Percentiles rank a stretch among this genome's conserved stretches.
phyloP scores from a whole-genome alignment of 23 red algal genomes.

The Gracilariopsis chorda region DNA sequence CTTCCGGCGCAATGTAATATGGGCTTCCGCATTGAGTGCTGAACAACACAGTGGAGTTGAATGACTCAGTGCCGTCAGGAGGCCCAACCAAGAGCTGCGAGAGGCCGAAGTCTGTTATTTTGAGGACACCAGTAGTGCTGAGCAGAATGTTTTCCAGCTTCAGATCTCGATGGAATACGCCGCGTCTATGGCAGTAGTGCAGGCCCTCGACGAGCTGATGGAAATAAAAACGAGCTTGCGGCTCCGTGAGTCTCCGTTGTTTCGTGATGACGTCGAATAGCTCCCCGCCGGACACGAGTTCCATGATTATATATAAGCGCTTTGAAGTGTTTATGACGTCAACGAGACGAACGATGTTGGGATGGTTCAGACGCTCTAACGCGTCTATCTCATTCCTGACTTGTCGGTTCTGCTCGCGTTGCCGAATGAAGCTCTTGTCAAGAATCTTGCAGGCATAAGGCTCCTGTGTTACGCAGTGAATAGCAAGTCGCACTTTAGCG shows the following conservation, averaged over 20 bases:
- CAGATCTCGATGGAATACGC: conserved; percentile 83
- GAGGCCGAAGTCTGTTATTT: conserved; percentile 85
- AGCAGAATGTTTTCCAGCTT: conserved; percentile 95
- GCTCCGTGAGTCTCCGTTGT: conserved; percentile 41
- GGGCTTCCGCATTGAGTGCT: conserved; percentile 71
- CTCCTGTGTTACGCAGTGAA: conserved; percentile 55
- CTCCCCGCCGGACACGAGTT: conserved; percentile 69
- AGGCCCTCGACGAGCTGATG: conserved; percentile 69
- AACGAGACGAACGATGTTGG: conserved; percentile 37
- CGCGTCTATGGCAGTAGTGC: conserved; percentile 58
- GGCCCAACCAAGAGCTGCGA: conserved; percentile 9
- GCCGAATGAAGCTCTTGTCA: conserved; percentile 47
- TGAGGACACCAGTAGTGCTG: conserved; percentile 36
- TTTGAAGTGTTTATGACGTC: conserved; percentile 33
- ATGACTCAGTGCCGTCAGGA: background rate
- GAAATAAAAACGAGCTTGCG: conserved; percentile 59
- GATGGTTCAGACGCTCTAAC: conserved; percentile 36
- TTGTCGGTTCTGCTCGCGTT: conserved; percentile 10
- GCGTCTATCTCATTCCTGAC: conserved; percentile 58
- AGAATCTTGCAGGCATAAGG: conserved; percentile 74
- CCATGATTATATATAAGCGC: conserved; percentile 72
- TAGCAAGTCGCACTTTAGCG: conserved; percentile 77
- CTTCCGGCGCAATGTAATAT: conserved; percentile 70
- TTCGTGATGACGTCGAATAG: conserved; percentile 59
- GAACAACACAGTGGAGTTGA: conserved; percentile 16